Percentiles rank a stretch among this genome's conserved stretches.
These are phyloP conservation scores for Aspergillus persii DNA, from an alignment of 2,329 filamentous ascomycete genomes.

Conservation along the genomic window DNA sequence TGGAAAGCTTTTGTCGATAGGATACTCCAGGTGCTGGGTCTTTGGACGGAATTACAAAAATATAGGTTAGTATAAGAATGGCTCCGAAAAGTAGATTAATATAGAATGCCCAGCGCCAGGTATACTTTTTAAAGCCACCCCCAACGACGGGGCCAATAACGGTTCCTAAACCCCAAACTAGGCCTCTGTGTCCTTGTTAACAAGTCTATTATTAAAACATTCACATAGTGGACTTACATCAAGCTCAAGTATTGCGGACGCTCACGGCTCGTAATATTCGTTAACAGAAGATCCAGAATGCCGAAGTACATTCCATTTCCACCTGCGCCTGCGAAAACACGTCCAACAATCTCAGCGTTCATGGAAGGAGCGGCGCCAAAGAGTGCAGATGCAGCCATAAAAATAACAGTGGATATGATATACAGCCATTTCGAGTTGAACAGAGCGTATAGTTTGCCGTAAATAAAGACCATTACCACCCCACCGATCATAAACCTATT, in stretches of 20 bases:
- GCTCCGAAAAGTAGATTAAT: constrained; percentile 56
- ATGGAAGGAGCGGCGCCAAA: constrained; percentile 46
- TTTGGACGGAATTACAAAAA: constrained; percentile 43
- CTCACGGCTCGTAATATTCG: not conserved
- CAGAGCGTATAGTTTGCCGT: constrained; percentile 35
- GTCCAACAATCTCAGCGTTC: constrained; percentile 46
- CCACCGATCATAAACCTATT: constrained; percentile 46
- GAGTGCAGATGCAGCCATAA: constrained; percentile 31
- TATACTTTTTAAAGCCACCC: constrained; percentile 17
- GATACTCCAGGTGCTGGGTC: constrained; percentile 22
- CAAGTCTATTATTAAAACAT: not conserved
- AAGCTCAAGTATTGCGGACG: not conserved
- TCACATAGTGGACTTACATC: not conserved
- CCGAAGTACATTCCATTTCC: constrained; percentile 32
- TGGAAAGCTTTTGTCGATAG: constrained; percentile 21
- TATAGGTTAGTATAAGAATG: constrained; percentile 42
- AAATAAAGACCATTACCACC: constrained; percentile 39
- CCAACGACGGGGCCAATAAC: constrained; percentile 32
- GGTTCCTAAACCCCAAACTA: constrained; percentile 36
- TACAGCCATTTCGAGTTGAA: constrained; percentile 48
- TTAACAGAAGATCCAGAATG: constrained; percentile 25
- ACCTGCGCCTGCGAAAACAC: constrained; percentile 30
- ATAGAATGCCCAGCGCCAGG: constrained; percentile 49
- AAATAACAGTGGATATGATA: constrained; percentile 20
- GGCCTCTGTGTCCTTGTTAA: constrained; percentile 19